Evolutionary conservation across 345 rosid genomes (phyloP).

Genomic region (Eutrema yunnanense): DNA sequence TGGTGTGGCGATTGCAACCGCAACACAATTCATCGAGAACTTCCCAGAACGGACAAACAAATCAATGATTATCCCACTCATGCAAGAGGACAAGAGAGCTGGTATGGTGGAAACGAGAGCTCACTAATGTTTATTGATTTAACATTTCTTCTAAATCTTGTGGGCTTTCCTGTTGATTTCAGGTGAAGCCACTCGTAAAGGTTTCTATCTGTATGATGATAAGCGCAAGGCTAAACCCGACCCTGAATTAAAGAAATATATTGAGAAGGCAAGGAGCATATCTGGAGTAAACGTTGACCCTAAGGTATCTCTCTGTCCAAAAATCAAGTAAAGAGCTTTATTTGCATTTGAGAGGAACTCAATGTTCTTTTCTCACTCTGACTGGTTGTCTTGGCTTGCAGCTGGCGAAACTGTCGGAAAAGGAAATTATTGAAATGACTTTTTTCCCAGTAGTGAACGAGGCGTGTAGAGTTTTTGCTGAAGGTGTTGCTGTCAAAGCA

Average conservation of each 20-base stretch:
- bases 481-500: conserved; percentile 92
- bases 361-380: neutral
- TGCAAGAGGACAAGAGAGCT: conserved; percentile 93
- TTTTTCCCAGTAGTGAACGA: conserved; percentile 96
- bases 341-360: neutral
- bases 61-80: conserved; percentile 73
- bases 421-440: conserved; percentile 86
- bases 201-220: conserved; percentile 77
- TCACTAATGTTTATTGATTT: neutral
- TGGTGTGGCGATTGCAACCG: conserved; percentile 86
- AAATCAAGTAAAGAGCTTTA: neutral
- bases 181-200: conserved; percentile 85
- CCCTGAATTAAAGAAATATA: conserved; percentile 64
- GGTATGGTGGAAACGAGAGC: conserved; percentile 36
- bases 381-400: conserved; percentile 29
- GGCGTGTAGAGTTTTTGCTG: conserved; percentile 86
- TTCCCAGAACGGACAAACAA: conserved; percentile 80
- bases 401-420: conserved; percentile 64
- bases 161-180: conserved; percentile 14
- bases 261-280: conserved; percentile 77
- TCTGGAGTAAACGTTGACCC: conserved; percentile 68
- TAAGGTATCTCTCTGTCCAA: conserved; percentile 44
- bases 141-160: neutral
- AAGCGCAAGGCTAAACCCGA: conserved; percentile 87
- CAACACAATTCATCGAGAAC: conserved; percentile 64